Conservation (phyloP, 1,284 basidiomycete genomes). For the Ganoderma lingzhi region DNA sequence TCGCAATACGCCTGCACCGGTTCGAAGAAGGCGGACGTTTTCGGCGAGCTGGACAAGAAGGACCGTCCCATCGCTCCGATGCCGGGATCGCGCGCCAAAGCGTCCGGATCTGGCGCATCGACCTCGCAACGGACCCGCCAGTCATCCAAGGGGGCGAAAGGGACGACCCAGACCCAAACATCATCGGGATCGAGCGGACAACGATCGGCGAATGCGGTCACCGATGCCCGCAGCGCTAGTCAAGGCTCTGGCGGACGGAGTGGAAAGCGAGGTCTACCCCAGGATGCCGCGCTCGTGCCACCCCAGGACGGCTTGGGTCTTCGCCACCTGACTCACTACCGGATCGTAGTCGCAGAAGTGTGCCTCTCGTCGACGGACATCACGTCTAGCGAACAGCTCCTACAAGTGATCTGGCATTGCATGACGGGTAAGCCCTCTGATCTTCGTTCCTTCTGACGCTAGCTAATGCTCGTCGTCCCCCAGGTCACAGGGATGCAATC, state of each 20-base stretch:
- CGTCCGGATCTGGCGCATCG: neutral
- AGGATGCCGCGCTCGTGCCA: neutral
- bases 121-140: neutral
- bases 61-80: neutral
- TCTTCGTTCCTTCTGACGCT: neutral
- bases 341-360: slow-evolving; percentile 22
- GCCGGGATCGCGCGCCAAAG: neutral
- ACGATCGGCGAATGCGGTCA: neutral
- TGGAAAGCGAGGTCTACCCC: neutral
- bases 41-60: neutral
- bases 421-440: neutral
- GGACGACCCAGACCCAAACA: neutral
- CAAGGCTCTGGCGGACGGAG: neutral
- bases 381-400: slow-evolving; percentile 9
- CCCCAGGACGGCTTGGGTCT: slow-evolving; percentile 2
- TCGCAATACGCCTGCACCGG: neutral
- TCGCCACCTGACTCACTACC: slow-evolving; percentile 18
- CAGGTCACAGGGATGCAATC: slow-evolving; percentile 8
- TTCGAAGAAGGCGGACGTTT: neutral
- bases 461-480: neutral
- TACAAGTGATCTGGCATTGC: slow-evolving; percentile 4
- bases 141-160: neutral
- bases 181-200: neutral
- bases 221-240: neutral
- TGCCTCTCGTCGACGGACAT: slow-evolving; percentile 12